Base-by-base conservation (phyloP, 495 filamentous ascomycete species). In the Margaritispora aquatica region DNA sequence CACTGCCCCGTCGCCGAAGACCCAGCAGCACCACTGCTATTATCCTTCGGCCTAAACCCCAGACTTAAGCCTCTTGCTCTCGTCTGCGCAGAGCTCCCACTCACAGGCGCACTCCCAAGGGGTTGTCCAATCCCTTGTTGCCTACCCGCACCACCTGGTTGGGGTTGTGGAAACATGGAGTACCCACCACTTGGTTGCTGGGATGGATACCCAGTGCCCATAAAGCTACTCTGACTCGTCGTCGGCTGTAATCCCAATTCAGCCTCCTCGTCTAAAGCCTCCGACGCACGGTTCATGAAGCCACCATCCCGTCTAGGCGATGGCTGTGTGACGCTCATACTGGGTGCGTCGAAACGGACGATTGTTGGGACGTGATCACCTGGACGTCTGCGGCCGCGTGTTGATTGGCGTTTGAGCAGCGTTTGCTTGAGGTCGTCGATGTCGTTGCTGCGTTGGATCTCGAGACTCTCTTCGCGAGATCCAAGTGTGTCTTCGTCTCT, bases 331-430 rank as follows among this genome's bases (percentile, higher is more conserved):
- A 65, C 9, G 26, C n/a, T 44, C 15, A 68, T 22, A 5, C 41
- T 29, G 1, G 60, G 59, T 3, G 31, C 20, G 7, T 19, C 29
- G 0, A 38, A 13, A 15, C 29, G 38, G 3, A 47, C 36, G 19
- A 58, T 17, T 1, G 41, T 5, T 1, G 65, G 65, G 1, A 63
- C 15, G 10, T 24, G 15, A 29, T 68, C 62, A 23, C 66, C 66
- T 5, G 62, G 58, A 56, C 62, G 66, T 36, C 75, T 63, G 29
- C 73, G 64, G 1, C 75, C 75, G 22, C 68, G 63, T 0, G 75
- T 76, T 1, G 64, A 65, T 51, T 71, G 66, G 21, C 72, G 68
- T 31, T 69, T 74, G 11, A 77, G 38, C 4, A 78, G 54, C 10
- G 64, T 59, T 48, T 65, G 59, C 26, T 70, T 60, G 2, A 76